Conservation (phyloP, 345 rosid species). For the Anastatica hierochuntica region DNA sequence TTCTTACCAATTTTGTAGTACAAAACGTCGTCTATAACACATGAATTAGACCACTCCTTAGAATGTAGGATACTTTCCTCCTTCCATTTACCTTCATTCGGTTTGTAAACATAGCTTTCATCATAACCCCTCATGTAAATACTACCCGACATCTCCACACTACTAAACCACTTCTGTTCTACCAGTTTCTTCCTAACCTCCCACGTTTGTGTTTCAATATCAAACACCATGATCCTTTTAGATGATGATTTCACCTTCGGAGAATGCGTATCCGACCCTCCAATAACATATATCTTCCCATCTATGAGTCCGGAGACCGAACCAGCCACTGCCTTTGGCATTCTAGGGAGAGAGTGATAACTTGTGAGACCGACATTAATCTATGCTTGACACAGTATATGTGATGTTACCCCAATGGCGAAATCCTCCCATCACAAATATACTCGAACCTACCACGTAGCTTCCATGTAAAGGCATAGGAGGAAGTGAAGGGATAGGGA, state of each 20-base stretch:
- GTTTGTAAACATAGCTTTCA: too few species aligned
- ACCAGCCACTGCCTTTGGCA: conserved; percentile 10
- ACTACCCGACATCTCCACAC: too few species aligned
- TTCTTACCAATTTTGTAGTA: too few species aligned
- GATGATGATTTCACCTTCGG: conserved; percentile 17
- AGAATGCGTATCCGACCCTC: conserved; percentile 2
- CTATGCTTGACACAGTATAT: neutral
- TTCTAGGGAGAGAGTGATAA: too few species aligned
- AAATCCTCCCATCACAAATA: conserved; percentile 3
- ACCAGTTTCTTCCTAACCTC: too few species aligned
- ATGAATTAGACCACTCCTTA: too few species aligned
- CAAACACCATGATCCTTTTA: conserved; percentile 12
- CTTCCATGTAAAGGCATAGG: conserved; percentile 13
- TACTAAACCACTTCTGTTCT: too few species aligned
- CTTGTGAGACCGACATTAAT: neutral
- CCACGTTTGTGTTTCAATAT: too few species aligned
- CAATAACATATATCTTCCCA: conserved; percentile 17
- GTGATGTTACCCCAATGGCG: neutral
- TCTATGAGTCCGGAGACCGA: conserved; percentile 2
- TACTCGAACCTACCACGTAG: neutral
- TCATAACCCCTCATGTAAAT: too few species aligned
- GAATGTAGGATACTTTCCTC: too few species aligned
- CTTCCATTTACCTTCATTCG: too few species aligned
- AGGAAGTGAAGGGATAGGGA: conserved; percentile 1
- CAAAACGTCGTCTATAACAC: too few species aligned